phyloP scores from a whole-genome alignment of 164 flowering plant species.

The Santalum album region DNA sequence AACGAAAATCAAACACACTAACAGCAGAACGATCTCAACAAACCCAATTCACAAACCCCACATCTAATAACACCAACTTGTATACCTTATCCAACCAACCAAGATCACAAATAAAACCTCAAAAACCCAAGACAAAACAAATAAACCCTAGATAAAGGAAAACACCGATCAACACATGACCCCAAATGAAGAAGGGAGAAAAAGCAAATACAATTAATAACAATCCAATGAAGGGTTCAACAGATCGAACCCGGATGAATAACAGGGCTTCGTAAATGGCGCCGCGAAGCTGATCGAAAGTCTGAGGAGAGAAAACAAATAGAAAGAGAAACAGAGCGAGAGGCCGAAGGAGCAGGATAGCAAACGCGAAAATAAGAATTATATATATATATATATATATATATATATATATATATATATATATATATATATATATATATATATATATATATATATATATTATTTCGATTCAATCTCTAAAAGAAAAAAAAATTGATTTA shows the following conservation, averaged over 20 bases:
- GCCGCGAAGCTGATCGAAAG: conserved; percentile 10
- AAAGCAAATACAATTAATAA: too few relatives aligned
- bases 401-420: too few relatives aligned
- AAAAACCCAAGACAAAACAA: conserved; percentile 10
- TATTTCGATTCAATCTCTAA: too few relatives aligned
- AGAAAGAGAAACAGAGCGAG: conserved; percentile 11
- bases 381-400: too few relatives aligned
- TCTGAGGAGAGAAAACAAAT: conserved; percentile 5
- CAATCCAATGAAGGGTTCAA: neutral
- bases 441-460: too few relatives aligned
- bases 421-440: too few relatives aligned
- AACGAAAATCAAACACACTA: too few relatives aligned
- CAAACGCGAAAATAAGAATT: too few relatives aligned
- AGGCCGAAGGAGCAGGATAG: conserved; percentile 5
- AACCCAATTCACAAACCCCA: conserved; percentile 4
- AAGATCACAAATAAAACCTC: conserved; percentile 11
- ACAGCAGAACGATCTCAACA: neutral
- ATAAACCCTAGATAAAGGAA: neutral
- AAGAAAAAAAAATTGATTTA: too few relatives aligned
- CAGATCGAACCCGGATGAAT: conserved; percentile 21
- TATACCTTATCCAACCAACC: conserved; percentile 1
- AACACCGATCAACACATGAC: neutral
- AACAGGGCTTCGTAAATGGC: conserved; percentile 8
- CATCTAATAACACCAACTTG: conserved; percentile 1
- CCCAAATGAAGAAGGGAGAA: too few relatives aligned